phyloP scores from a whole-genome alignment of 2,329 filamentous ascomycete genomes.

The Penicillium sp. region DNA sequence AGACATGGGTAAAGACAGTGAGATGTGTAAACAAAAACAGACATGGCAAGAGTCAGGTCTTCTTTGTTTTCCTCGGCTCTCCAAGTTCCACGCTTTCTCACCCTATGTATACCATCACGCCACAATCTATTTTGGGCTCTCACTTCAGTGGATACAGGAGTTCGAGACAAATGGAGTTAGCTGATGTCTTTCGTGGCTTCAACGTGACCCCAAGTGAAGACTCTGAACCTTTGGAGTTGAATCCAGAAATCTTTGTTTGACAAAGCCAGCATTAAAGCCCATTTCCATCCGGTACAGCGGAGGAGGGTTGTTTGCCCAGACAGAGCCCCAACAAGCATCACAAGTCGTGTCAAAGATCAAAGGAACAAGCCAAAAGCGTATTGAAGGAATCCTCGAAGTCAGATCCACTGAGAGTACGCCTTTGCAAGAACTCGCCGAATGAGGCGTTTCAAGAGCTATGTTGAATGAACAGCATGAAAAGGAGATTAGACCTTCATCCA shows the following conservation, averaged over 20 bases:
- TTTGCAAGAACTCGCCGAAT: neutral
- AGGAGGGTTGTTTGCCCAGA: too few relatives aligned
- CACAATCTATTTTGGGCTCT: neutral
- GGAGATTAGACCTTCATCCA: neutral
- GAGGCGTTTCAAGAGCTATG: neutral
- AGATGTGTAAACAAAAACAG: neutral
- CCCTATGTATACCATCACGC: neutral
- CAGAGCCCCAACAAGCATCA: neutral
- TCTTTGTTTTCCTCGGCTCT: neutral
- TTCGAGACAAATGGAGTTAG: too few relatives aligned
- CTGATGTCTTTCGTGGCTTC: neutral
- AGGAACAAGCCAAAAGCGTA: neutral
- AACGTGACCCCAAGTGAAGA: neutral
- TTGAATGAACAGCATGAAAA: neutral
- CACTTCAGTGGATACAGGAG: neutral
- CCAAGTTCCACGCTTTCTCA: neutral
- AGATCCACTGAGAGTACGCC: neutral
- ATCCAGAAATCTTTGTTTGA: neutral
- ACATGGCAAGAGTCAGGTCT: neutral
- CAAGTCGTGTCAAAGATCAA: neutral
- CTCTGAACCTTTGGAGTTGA: neutral
- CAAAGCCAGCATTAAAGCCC: neutral
- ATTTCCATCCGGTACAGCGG: neutral
- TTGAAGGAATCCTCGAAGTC: neutral
- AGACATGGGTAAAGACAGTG: neutral